These are phyloP conservation scores for Senecio squalidus DNA, from an alignment of 140 eudicot genomes.

Conservation along the genomic window DNA sequence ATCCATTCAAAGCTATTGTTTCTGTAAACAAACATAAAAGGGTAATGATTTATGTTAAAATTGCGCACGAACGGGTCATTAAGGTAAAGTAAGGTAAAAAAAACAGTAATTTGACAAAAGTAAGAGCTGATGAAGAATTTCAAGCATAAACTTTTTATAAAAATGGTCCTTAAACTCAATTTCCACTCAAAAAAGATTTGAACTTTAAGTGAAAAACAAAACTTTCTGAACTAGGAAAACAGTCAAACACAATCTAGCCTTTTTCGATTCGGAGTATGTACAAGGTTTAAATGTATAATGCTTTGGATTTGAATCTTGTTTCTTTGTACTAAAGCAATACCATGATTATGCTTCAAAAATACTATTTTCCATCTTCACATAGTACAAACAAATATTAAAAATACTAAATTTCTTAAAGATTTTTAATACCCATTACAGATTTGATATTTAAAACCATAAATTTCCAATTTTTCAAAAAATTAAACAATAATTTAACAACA, in stretches of 20 bases:
- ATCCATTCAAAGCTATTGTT: conserved; percentile 24
- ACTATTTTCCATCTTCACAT: conserved; percentile 5
- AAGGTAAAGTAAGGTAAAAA: not conserved
- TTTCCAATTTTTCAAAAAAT: conserved; percentile 4
- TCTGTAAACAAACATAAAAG: conserved; percentile 25
- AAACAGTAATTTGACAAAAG: too few relatives aligned
- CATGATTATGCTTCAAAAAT: conserved; percentile 19
- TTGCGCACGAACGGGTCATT: not conserved
- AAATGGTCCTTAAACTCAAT: conserved; percentile 4
- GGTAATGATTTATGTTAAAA: not conserved
- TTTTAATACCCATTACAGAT: conserved; percentile 6
- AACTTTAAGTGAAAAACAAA: conserved; percentile 19
- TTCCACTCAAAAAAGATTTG: conserved; percentile 13
- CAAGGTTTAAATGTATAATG: conserved; percentile 5
- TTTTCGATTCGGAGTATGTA: conserved; percentile 6
- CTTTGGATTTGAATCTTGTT: conserved; percentile 14
- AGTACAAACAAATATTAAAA: conserved; percentile 5
- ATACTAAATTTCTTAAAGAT: not conserved
- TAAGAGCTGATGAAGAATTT: not conserved
- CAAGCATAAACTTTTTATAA: conserved; percentile 18
- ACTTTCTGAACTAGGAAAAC: too few relatives aligned
- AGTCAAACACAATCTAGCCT: conserved; percentile 25
- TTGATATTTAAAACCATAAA: conserved; percentile 4
- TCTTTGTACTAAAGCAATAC: conserved; percentile 25
- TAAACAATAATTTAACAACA: not conserved